phyloP scores from a whole-genome alignment of 768 basidiomycete species.

The Boletales sp. region DNA sequence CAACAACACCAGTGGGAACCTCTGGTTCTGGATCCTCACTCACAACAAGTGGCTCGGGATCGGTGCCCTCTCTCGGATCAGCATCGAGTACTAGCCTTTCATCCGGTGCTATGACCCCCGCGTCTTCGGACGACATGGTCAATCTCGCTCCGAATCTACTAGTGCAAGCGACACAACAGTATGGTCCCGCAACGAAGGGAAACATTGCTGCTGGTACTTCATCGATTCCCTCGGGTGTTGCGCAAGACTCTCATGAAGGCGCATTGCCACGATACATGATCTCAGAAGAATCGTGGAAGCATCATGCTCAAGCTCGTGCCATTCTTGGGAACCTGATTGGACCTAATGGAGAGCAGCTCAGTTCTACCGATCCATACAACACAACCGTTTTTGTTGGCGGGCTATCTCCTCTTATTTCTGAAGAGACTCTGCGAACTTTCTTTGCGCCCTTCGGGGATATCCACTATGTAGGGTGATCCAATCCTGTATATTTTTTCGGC shows the following conservation, averaged over 20 bases:
- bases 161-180: slow-evolving; percentile 48
- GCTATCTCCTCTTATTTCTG: slow-evolving; percentile 80
- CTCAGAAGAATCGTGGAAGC: slow-evolving; percentile 79
- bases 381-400: slow-evolving; percentile 96
- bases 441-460: slow-evolving; percentile 93
- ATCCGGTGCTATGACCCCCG: slow-evolving; percentile 47
- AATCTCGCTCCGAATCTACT: slow-evolving; percentile 44
- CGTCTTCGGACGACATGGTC: slow-evolving; percentile 52
- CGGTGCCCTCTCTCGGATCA: slow-evolving; percentile 51
- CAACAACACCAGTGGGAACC: slow-evolving; percentile 33
- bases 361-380: slow-evolving; percentile 91
- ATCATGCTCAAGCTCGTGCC: slow-evolving; percentile 78
- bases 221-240: slow-evolving; percentile 33
- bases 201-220: slow-evolving; percentile 24
- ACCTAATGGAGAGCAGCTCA: slow-evolving; percentile 82
- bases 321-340: slow-evolving; percentile 82
- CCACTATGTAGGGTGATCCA: slow-evolving; percentile 64
- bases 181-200: slow-evolving; percentile 34
- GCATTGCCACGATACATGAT: slow-evolving; percentile 52
- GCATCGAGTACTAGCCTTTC: slow-evolving; percentile 43
- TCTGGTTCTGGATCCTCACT: slow-evolving; percentile 49
- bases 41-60: slow-evolving; percentile 43
- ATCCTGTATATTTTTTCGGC: not conserved
- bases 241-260: slow-evolving; percentile 42
- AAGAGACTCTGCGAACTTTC: slow-evolving; percentile 88